Percentiles rank a stretch among this genome's conserved stretches.
Evolutionary conservation across 345 rosid genomes (phyloP).

Genomic region (Salix exigua): DNA sequence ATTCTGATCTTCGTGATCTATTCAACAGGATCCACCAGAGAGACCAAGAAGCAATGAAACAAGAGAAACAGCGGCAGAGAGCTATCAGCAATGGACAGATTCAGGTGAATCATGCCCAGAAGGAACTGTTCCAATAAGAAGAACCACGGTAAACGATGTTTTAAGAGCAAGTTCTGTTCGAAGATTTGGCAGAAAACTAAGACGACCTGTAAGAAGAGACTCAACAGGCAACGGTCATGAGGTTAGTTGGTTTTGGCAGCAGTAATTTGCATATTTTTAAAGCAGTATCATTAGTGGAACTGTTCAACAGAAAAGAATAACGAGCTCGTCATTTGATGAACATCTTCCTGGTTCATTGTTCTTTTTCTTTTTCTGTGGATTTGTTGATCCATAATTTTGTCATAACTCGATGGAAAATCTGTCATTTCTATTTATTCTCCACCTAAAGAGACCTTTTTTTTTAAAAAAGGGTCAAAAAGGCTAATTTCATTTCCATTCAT

Average conservation of each 20-base stretch:
- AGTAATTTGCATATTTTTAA: not conserved
- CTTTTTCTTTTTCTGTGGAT: not conserved
- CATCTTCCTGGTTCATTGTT: not conserved
- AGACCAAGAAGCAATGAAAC: conserved; percentile 25
- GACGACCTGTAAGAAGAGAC: conserved; percentile 28
- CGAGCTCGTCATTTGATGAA: not conserved
- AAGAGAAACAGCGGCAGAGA: conserved; percentile 1
- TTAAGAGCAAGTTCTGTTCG: conserved; percentile 19
- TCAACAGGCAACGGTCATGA: conserved; percentile 28
- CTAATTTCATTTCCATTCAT: not conserved
- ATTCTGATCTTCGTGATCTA: not conserved
- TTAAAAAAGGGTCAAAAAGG: not conserved
- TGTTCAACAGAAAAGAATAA: not conserved
- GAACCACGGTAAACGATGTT: conserved; percentile 27
- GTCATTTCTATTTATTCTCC: not conserved
- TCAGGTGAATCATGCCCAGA: conserved; percentile 31
- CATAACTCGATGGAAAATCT: not conserved
- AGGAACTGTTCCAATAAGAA: conserved; percentile 32
- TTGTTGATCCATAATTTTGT: not conserved
- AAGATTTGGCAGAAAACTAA: conserved; percentile 26
- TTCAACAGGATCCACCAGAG: conserved; percentile 26
- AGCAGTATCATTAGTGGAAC: not conserved
- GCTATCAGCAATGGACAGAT: conserved; percentile 26
- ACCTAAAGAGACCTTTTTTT: not conserved
- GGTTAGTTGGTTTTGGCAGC: conserved; percentile 10